phyloP scores from a whole-genome alignment of 768 basidiomycete genomes.

The Termitomyces sp. region DNA sequence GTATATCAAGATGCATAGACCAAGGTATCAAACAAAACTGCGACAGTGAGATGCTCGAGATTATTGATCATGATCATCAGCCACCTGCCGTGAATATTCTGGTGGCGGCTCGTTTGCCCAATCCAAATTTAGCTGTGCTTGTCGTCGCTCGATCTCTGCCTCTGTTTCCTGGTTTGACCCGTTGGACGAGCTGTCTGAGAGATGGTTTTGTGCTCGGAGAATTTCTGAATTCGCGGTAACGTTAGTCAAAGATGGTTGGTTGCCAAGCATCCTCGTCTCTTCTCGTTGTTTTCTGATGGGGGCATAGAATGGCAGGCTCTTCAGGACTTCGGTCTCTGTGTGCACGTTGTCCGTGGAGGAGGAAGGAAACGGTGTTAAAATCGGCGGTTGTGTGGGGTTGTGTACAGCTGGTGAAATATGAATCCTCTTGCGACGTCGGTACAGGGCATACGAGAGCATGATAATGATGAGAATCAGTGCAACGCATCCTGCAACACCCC shows the following conservation, averaged over 20 bases:
- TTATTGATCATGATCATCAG: background rate
- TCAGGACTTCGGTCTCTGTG: background rate
- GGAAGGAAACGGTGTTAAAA: background rate
- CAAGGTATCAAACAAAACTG: too few relatives aligned
- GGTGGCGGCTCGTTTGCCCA: conserved; percentile 15
- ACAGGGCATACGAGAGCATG: conserved; percentile 1
- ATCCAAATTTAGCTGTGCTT: conserved; percentile 2
- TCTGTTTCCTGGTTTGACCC: conserved; percentile 4
- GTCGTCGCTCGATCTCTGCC: conserved; percentile 7
- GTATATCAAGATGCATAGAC: too few relatives aligned
- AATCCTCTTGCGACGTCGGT: background rate
- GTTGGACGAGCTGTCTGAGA: background rate
- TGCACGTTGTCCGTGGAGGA: background rate
- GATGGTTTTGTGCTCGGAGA: background rate
- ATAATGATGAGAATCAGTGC: background rate
- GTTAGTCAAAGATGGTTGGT: background rate
- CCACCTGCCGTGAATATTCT: conserved; percentile 5
- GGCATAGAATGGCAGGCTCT: background rate
- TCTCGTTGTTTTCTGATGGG: background rate
- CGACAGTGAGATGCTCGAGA: background rate
- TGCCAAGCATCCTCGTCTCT: background rate
- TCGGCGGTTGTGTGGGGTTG: background rate
- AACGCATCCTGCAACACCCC: conserved; percentile 11
- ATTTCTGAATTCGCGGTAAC: background rate
- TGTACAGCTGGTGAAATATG: background rate